Evolutionary conservation across 1,284 basidiomycete genomes (phyloP), one percentile per base, ranked within the genome.

Genomic region (Ganoderma sinense): DNA sequence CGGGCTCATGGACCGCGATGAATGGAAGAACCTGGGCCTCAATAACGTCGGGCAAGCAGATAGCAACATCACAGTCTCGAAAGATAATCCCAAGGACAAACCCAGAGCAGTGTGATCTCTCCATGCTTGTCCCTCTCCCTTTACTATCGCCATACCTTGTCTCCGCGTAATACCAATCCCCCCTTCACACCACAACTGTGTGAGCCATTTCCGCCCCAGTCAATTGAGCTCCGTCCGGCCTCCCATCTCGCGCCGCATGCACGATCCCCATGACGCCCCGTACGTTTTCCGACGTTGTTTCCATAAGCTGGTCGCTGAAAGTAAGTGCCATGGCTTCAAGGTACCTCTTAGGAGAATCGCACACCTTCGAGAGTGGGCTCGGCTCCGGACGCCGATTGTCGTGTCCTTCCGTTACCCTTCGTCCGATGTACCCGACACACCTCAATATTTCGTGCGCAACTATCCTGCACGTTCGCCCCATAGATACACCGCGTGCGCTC

Each of bases 1-100:
- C 71, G 94, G 93, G 10, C 83, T 98, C 61, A 98, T 98, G 96
- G 91, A 94, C 72, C 87, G 88, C 51, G 96, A 97, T 75, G 91
- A 95, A 33, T 97, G 96, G 91, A 88, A 86, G 72, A 97, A 96
- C 77, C 84, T 98, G 60, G 97, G 97, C 2, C 82, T 97, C 68
- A 87, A 81, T 63, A 86, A 87, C 73, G 78, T 90, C 29, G 78
- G 61, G 48, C 39, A 68, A 39, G 45, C 53, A 31, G 51, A 62
- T 20, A 18, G 53, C 20, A 55, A 62, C 33, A 51, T n/a, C 58
- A 59, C 66, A 31, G 67, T 58, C 5, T 59, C 69, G 3, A 75
- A 72, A 64, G 72, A 70, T 64, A 73, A 74, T 26, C 74, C 73
- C 43, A 74, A 74, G 43, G 67, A 73, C 56, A 61, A 45, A 45